Conservation (phyloP, 2,329 filamentous ascomycete genomes). For the Colletotrichum eleusines region DNA sequence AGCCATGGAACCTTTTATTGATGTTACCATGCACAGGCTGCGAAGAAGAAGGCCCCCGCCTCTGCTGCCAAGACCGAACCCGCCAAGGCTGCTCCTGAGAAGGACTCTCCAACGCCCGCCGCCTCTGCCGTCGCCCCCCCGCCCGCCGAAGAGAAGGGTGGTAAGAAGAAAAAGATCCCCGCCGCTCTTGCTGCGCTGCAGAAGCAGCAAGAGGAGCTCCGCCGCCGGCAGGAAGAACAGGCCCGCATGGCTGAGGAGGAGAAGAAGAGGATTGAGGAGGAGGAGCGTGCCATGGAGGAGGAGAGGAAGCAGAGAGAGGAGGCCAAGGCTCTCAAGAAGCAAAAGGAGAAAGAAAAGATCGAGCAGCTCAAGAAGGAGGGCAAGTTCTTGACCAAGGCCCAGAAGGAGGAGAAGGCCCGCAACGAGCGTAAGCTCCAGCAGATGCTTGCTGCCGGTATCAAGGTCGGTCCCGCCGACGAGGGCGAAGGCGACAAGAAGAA, state of each 20-base stretch:
- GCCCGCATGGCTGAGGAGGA: conserved; percentile 71
- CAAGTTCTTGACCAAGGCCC: conserved; percentile 87
- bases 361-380: conserved; percentile 90
- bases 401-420: conserved; percentile 83
- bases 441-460: conserved; percentile 83
- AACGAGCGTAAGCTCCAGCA: conserved; percentile 86
- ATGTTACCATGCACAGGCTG: conserved; percentile 65
- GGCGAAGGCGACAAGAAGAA: conserved; percentile 74
- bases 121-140: conserved; percentile 52
- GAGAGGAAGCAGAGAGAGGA: conserved; percentile 79
- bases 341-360: conserved; percentile 86
- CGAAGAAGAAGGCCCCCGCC: conserved; percentile 78
- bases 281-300: conserved; percentile 72
- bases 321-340: conserved; percentile 82
- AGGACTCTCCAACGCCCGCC: conserved; percentile 56
- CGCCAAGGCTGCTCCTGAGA: conserved; percentile 61
- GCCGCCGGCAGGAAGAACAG: conserved; percentile 73
- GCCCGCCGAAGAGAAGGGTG: conserved; percentile 63
- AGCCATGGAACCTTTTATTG: background rate
- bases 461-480: conserved; percentile 72
- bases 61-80: conserved; percentile 61
- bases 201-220: conserved; percentile 86
- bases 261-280: conserved; percentile 73
- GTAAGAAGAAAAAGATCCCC: conserved; percentile 91
- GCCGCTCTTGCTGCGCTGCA: conserved; percentile 79